Percentiles rank a stretch among this genome's conserved stretches.
Conservation (phyloP, 306 rosid genomes). For the Coriaria nepalensis region DNA sequence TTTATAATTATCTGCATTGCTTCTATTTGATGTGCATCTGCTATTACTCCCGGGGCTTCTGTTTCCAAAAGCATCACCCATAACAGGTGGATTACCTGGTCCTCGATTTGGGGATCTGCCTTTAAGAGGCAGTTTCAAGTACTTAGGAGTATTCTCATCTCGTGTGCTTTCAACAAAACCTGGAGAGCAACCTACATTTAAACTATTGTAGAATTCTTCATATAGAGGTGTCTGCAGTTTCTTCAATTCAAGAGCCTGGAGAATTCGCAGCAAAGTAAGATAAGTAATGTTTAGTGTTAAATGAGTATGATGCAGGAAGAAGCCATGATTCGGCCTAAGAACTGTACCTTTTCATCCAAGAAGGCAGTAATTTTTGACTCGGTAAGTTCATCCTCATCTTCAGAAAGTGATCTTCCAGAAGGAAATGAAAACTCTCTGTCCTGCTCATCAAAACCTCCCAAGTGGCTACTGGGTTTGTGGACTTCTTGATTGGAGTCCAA, state of each 20-base stretch:
- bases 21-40: slow-evolving; percentile 36
- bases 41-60: slow-evolving; percentile 82
- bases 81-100: slow-evolving; percentile 50
- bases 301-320: background rate
- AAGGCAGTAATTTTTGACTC: slow-evolving; percentile 84
- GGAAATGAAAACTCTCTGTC: slow-evolving; percentile 58
- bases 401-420: slow-evolving; percentile 53
- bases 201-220: slow-evolving; percentile 86
- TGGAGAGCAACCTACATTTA: slow-evolving; percentile 60
- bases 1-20: slow-evolving; percentile 32
- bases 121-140: slow-evolving; percentile 89
- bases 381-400: slow-evolving; percentile 89
- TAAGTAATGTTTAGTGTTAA: background rate
- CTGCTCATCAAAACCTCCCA: slow-evolving; percentile 28
- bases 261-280: slow-evolving; percentile 8
- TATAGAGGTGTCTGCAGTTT: slow-evolving; percentile 86
- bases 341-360: slow-evolving; percentile 85
- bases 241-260: slow-evolving; percentile 90
- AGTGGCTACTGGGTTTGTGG: slow-evolving; percentile 25
- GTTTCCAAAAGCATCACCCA: slow-evolving; percentile 30
- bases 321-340: slow-evolving; percentile 9
- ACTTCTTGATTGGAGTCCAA: slow-evolving; percentile 19
- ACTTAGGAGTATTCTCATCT: slow-evolving; percentile 53
- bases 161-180: slow-evolving; percentile 32
- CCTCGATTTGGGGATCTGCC: slow-evolving; percentile 74